Evolutionary conservation across 805 yeast genomes (phyloP), one percentile per base, ranked within the genome.

Genomic region (Suhomyces sp.): DNA sequence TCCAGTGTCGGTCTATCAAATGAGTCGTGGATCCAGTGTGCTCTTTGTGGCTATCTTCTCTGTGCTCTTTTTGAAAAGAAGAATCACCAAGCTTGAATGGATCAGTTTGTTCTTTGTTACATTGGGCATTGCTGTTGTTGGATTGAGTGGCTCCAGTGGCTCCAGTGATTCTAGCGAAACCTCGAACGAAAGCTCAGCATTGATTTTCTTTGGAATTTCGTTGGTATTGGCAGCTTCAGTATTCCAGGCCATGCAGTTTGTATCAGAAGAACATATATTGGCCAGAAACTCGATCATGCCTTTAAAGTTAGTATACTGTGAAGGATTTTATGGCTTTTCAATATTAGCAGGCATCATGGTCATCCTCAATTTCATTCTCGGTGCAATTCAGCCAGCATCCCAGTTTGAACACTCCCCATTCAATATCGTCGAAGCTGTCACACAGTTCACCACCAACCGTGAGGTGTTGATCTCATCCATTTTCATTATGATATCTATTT

Each of bases 21-120:
- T 88, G 96, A 84, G 87, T n/a, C 73, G 96, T 57, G 94, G 96
- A 2, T 81, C 90, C 0, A 71, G 87, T 41, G 88, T 88, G 43
- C 68, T 88, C 41, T 87, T 86, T 68, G 96, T 87, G 21, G 96
- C 92, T 1, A 66, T 83, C 13, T 77, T 87, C 61, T 83, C 89
- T 20, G 85, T 85, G 37, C 24, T 84, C 1, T 86, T 87, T 60
- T 76, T 88, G 56, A 72, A 78, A 45, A 76, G 82, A 41, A 67
- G 64, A 17, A 82, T 88, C 46, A 72, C 83, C 8, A 76, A 79
- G 53, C 62, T 82, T 21, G 92, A 88, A 62, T 88, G 94, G 94
- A 52, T 77, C 7, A 78, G 89, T 7, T 73, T 88, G 45, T 59
- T 77, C n/a, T 54, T 80, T n/a, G 91, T 88, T 3, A 76, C 84